Conservation (phyloP, 2,329 filamentous ascomycete genomes). For the Basipetospora chlamydospora region DNA sequence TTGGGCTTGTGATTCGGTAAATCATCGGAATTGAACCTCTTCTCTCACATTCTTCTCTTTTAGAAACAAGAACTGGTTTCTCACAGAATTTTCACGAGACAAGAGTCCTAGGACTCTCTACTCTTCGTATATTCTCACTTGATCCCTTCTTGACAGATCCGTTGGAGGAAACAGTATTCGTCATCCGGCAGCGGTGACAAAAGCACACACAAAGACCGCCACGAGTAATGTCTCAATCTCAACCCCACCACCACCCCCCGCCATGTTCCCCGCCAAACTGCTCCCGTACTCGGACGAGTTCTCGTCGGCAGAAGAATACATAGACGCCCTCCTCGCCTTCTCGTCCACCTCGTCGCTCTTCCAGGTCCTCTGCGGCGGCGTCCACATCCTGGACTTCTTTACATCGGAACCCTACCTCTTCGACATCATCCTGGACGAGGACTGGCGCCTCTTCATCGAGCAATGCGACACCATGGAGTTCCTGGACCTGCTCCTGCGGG, state of each 20-base stretch:
- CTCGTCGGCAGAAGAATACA: constrained; percentile 57
- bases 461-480: constrained; percentile 58
- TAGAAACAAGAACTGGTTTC: too few relatives aligned
- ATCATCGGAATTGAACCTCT: too few relatives aligned
- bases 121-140: too few relatives aligned
- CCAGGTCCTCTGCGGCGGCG: constrained; percentile 84
- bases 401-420: constrained; percentile 76
- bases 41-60: too few relatives aligned
- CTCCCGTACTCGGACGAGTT: constrained; percentile 63
- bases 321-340: constrained; percentile 65
- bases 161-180: too few relatives aligned
- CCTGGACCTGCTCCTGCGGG: constrained; percentile 66
- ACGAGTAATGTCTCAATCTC: too few relatives aligned
- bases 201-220: too few relatives aligned
- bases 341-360: constrained; percentile 61
- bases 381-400: constrained; percentile 94
- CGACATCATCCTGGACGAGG: constrained; percentile 54
- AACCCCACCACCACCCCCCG: constrained; percentile 1
- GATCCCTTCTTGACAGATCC: too few relatives aligned
- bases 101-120: too few relatives aligned
- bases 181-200: too few relatives aligned
- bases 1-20: too few relatives aligned
- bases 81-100: too few relatives aligned
- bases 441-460: constrained; percentile 73
- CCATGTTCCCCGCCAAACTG: constrained; percentile 34